Conservation (phyloP, 2,329 filamentous ascomycete species). For the Diplodia sapinea region DNA sequence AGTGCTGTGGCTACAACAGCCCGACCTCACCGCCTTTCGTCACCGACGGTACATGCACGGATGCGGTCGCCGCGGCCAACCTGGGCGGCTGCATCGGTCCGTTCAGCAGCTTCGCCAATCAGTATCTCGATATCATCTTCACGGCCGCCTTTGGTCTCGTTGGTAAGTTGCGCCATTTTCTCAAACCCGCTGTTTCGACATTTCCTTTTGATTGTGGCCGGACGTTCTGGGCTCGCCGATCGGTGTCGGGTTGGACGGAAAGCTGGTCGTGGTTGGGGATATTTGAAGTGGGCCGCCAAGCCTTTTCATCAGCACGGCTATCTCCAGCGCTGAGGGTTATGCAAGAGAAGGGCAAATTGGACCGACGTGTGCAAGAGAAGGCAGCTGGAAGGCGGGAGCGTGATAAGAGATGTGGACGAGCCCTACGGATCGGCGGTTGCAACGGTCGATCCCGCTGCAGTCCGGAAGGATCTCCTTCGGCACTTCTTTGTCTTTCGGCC, state of each 20-base stretch:
- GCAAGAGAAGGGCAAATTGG: neutral
- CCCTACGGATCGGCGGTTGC: neutral
- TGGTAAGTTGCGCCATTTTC: conserved; percentile 51
- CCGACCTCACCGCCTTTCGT: conserved; percentile 71
- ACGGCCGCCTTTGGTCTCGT: conserved; percentile 82
- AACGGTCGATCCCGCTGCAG: conserved; percentile 52
- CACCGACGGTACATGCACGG: conserved; percentile 70
- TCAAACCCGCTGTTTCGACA: neutral
- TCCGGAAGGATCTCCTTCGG: neutral
- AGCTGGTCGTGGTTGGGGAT: conserved; percentile 5
- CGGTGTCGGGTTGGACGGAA: neutral
- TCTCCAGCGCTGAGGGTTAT: neutral
- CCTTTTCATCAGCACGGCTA: neutral
- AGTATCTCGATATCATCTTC: conserved; percentile 76
- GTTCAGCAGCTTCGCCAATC: conserved; percentile 72
- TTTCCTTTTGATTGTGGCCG: neutral
- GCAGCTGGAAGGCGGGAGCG: neutral
- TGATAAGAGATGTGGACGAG: neutral
- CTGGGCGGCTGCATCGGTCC: conserved; percentile 72
- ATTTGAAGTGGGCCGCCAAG: conserved; percentile 14
- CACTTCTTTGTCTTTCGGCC: neutral
- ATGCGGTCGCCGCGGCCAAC: conserved; percentile 71
- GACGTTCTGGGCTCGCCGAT: neutral
- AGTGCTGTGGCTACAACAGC: conserved; percentile 82
- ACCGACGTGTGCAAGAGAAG: neutral